Base-by-base conservation (phyloP, 2,329 filamentous ascomycete species). In the Akanthomyces lecanii region DNA sequence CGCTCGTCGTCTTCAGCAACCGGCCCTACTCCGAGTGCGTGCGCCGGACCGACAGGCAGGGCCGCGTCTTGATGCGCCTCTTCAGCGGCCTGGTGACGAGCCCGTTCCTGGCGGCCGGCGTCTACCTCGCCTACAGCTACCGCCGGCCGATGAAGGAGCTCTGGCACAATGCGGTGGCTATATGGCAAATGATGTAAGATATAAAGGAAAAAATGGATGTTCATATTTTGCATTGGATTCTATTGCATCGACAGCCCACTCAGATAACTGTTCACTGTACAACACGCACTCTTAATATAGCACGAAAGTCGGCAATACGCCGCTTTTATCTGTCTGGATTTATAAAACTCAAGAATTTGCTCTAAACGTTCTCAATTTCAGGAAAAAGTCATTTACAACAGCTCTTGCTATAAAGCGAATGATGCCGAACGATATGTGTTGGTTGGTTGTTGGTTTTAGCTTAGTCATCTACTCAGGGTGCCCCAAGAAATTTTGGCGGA, bases 1-100 rank as follows among this genome's bases (percentile, higher is more conserved):
- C 90, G 0, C 84, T 94, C 23, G 89, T 99, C 10, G 97, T 92
- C 68, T 99, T 99, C 73, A 91, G 91, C 64, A 97, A 97, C 70
- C 89, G 96, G 77, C 81, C 90, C 23, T 99, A 99, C 75, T 91
- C 90, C 0, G 89, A 96, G 65, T 90, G 98, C 4, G 83, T 92
- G 40, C 79, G 78, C 45, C 85, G 83, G 67, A 91, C 89, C 63
- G 83, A 89, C 62, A 76, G 83, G 61, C 92, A 97, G 74, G 87
- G 89, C 2, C 78, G 77, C 65, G 74, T 89, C 5, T 76, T 92
- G 38, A 75, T 84, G 52, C 72, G 75, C 12, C 74, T 75, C 5
- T 75, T 84, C 48, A 67, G 79, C 11, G 73, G 69, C 2, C 60
- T 81, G 16, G 42, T 74, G 12, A 66, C 70, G 14, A 75, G 73